Percentiles rank a stretch among this genome's conserved stretches.
Evolutionary conservation across 1,139 yeast species (phyloP).

Genomic region (Zygotorulaspora mrakii): DNA sequence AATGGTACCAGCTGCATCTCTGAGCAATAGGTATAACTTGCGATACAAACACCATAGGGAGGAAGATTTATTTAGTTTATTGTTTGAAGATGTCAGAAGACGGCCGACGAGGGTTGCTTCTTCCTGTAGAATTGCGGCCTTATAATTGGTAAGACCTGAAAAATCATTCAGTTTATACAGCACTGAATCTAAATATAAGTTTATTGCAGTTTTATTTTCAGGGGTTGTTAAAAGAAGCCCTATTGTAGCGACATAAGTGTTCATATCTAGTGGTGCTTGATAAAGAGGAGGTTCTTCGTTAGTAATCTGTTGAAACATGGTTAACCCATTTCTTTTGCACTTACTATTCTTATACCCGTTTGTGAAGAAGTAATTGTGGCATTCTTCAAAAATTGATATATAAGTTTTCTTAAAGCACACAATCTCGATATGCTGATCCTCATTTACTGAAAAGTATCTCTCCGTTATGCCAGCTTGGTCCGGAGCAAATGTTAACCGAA

Average conservation of each 20-base stretch:
- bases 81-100: conserved; percentile 38
- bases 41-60: conserved; percentile 42
- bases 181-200: conserved; percentile 32
- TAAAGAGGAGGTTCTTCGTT: too few species aligned
- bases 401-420: conserved; percentile 34
- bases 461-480: conserved; percentile 22
- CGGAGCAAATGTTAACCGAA: conserved; percentile 26
- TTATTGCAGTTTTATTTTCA: conserved; percentile 40
- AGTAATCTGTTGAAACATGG: too few species aligned
- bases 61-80: conserved; percentile 44
- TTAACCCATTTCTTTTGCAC: conserved; percentile 1
- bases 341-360: conserved; percentile 12
- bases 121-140: conserved; percentile 15
- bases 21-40: conserved; percentile 27
- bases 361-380: conserved; percentile 27
- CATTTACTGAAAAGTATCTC: conserved; percentile 20
- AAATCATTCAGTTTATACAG: conserved; percentile 7
- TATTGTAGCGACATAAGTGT: conserved; percentile 27
- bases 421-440: conserved; percentile 27
- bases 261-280: conserved; percentile 1
- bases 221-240: conserved; percentile 42
- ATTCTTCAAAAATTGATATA: conserved; percentile 32
- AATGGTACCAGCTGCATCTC: conserved; percentile 5
- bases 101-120: conserved; percentile 34
- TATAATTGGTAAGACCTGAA: not conserved